Evolutionary conservation across 2,329 filamentous ascomycete genomes (phyloP).

Genomic region (Saccharata proteae): DNA sequence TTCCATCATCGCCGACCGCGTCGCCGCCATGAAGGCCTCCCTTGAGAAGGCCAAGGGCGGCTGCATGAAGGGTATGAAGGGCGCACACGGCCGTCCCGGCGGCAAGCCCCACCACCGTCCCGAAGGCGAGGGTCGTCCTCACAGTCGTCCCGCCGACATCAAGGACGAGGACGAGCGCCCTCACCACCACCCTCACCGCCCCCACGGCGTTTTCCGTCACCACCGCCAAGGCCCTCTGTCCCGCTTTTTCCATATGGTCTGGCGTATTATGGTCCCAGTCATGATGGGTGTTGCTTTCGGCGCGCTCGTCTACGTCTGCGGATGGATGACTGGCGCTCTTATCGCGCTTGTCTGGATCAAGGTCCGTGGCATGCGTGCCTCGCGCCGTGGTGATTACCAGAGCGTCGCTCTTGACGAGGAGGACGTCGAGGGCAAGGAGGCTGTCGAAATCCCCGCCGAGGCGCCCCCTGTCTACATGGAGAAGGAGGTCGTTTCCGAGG

Average conservation of each 20-base stretch:
- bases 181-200: conserved; percentile 13
- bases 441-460: conserved; percentile 20
- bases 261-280: conserved; percentile 51
- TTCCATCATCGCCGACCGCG: conserved; percentile 20
- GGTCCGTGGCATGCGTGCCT: conserved; percentile 36
- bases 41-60: conserved; percentile 17
- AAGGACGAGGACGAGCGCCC: conserved; percentile 8
- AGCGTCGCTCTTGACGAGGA: conserved; percentile 17
- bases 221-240: conserved; percentile 22
- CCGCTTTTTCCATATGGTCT: conserved; percentile 38
- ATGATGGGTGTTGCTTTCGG: conserved; percentile 58
- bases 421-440: conserved; percentile 13
- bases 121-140: background rate
- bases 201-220: conserved; percentile 14
- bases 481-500: conserved; percentile 20
- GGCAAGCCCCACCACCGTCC: background rate
- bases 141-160: background rate
- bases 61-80: conserved; percentile 10
- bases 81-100: conserved; percentile 5
- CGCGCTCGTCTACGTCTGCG: conserved; percentile 53
- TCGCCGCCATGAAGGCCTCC: conserved; percentile 20
- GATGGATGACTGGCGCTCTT: conserved; percentile 53
- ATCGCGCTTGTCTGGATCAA: conserved; percentile 48
- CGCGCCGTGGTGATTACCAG: conserved; percentile 19
- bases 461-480: conserved; percentile 27